Conservation (phyloP, 805 yeast species). For the Kodamaea sagamina region DNA sequence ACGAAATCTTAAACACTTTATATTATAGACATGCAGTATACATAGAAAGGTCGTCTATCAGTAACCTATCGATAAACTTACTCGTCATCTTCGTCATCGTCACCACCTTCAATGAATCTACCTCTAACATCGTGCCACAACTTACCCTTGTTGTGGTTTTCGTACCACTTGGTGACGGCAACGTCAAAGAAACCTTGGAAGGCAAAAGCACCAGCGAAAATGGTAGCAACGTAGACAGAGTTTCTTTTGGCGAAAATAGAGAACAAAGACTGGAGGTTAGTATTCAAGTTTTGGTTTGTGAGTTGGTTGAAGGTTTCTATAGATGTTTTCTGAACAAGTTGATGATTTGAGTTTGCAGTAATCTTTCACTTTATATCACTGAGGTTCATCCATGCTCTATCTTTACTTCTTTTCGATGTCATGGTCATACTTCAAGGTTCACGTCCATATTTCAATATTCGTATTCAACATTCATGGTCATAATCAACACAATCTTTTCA, state of each 20-base stretch:
- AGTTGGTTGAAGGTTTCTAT: neutral
- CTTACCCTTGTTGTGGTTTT: conserved; percentile 78
- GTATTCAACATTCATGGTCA: too few species aligned
- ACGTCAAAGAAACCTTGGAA: conserved; percentile 78
- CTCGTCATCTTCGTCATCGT: conserved; percentile 57
- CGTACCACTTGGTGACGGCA: conserved; percentile 70
- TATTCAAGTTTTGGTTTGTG: conserved; percentile 11
- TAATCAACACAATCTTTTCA: too few species aligned
- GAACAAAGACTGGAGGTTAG: conserved; percentile 27
- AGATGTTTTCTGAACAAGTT: neutral
- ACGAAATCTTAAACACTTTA: neutral
- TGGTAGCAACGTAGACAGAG: conserved; percentile 80
- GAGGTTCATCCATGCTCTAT: too few species aligned
- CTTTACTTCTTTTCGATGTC: too few species aligned
- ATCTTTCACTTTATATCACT: too few species aligned
- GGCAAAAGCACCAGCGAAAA: conserved; percentile 81
- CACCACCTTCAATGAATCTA: conserved; percentile 55
- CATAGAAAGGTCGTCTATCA: too few species aligned
- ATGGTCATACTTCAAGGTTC: too few species aligned
- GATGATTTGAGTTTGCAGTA: too few species aligned
- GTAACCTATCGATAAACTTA: neutral
- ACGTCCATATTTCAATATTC: too few species aligned
- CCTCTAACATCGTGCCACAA: conserved; percentile 81
- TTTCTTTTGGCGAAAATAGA: conserved; percentile 66
- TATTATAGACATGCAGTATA: conserved; percentile 8